Base-by-base conservation (phyloP, 2,329 filamentous ascomycete genomes). In the Lomentospora prolificans region DNA sequence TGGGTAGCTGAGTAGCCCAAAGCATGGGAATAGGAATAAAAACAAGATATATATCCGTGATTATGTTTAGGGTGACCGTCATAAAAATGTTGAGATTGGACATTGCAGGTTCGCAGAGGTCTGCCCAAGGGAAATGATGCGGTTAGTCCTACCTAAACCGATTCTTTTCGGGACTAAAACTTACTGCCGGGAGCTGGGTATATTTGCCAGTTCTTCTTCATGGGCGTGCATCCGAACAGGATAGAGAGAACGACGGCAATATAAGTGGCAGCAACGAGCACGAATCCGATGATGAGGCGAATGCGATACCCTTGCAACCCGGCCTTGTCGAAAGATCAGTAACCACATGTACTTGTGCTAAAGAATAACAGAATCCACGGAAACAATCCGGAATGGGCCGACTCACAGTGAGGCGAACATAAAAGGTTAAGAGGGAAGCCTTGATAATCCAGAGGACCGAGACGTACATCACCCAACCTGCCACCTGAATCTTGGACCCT, bases 31-130 rank as follows among this genome's bases (percentile, higher is more conserved):
- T 68, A 0, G 80, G 79, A 36, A 84, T 82, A 25, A 74, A 73
- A 56, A 84, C 76, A 9, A 84, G 69, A 59, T 83, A 84, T 1
- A 81, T 55, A 59, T 84, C 81, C 3, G 80, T 84, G 1, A 68
- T 60, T 2, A 81, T 72, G 59, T 82, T 84, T 58, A 78, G 67
- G 3, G 71, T 66, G 33, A 78, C 72, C 1, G 72, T 77, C n/a
- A 76, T 71, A 64, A 75, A 79, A 36, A 80, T 69, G 51, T 79
- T 70, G 51, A 74, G 72, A 14, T 70, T 70, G 0, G 77, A 77
- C 10, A 80, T 72, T 6, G 75, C 77, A 7, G 75, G 71, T 44
- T 78, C 74, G 57, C 76, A 79, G 50, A 66, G 63, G 57, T 75
- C 74, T 74, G 24, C 30, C 12, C 12, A 6, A 33, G 12, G 30